Base-by-base conservation (phyloP, 78 protist species). In the Corallochytrium limacisporum region DNA sequence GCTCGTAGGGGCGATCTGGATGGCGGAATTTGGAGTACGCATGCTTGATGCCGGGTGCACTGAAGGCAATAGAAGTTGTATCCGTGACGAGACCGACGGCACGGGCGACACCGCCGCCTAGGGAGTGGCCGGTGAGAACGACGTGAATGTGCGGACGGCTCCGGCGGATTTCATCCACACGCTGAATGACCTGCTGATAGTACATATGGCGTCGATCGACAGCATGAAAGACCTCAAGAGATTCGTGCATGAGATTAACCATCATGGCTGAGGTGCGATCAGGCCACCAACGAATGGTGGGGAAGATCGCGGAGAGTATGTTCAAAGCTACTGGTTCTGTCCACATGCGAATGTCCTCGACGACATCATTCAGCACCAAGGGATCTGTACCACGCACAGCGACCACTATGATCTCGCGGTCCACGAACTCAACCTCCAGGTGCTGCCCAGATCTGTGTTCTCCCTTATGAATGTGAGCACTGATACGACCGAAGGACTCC, bases 301-400 rank as follows among this genome's bases (percentile, higher is more conserved):
- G 63, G 42, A 28, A 57, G n/a, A 28, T 20, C 63, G 44, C 26
- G 13, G 63, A 22, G 33, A 57, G 63, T 9, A 57, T 57, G 44
- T 22, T 12, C 22, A 13, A 40, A 8, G 12, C 46, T 0, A 53
- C 59, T 20, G 59, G 18, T 53, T 53, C 59, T 15, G 59, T 53
- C 59, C 59, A 53, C 59, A 53, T 53, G 15, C 63, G 35, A 13
- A 57, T 39, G 63, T 57, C 63, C 32, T 57, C 63, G 9, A 57
- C 42, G 40, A 57, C 35, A 28, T 57, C 63, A 18, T 39, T 39
- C 24, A 57, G 26, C 44, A 10, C 15, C 13, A 20, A 33, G 18
- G 42, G 38, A 24, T 57, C 63, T 57, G 63, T 57, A 26, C 63
- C 63, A 15, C 32, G 63, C 12, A 57, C 63, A 0, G 63, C 35